phyloP scores from a whole-genome alignment of 352 stramenopile genomes.

The Lagenidium sp. region DNA sequence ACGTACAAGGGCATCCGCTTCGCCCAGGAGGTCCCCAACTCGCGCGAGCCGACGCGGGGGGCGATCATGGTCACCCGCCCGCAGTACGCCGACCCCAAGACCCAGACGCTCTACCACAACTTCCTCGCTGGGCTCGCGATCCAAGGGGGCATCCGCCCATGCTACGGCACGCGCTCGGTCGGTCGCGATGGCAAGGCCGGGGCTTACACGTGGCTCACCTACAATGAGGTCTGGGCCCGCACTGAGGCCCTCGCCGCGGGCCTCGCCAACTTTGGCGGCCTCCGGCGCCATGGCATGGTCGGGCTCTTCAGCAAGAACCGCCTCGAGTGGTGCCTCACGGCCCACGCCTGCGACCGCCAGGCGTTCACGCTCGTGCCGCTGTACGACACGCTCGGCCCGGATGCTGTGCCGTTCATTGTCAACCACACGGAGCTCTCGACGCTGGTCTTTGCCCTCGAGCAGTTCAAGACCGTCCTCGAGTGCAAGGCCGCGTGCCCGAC shows the following conservation, averaged over 20 bases:
- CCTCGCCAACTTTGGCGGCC: conserved; percentile 15
- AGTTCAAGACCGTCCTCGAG: conserved; percentile 51
- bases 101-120: conserved; percentile 37
- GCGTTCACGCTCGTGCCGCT: conserved; percentile 58
- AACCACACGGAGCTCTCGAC: conserved; percentile 63
- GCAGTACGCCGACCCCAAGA: conserved; percentile 19
- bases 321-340: conserved; percentile 48
- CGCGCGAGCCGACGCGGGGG: conserved; percentile 25
- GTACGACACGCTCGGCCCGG: conserved; percentile 71
- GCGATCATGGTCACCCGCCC: conserved; percentile 26
- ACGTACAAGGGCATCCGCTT: conserved; percentile 36
- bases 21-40: conserved; percentile 26
- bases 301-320: conserved; percentile 68
- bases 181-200: conserved; percentile 23
- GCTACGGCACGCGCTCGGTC: conserved; percentile 31
- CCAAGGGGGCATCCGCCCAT: conserved; percentile 16
- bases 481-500: conserved; percentile 36
- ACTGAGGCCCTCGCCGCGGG: conserved; percentile 31
- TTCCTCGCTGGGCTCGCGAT: conserved; percentile 21
- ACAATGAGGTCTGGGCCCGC: conserved; percentile 29
- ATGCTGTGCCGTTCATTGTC: conserved; percentile 58
- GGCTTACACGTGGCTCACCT: conserved; percentile 49
- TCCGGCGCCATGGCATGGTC: conserved; percentile 41
- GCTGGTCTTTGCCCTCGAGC: conserved; percentile 42
- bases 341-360: conserved; percentile 54